Evolutionary conservation across 495 filamentous ascomycete species (phyloP), one percentile per base, ranked within the genome.

Genomic region (Podospora comata): DNA sequence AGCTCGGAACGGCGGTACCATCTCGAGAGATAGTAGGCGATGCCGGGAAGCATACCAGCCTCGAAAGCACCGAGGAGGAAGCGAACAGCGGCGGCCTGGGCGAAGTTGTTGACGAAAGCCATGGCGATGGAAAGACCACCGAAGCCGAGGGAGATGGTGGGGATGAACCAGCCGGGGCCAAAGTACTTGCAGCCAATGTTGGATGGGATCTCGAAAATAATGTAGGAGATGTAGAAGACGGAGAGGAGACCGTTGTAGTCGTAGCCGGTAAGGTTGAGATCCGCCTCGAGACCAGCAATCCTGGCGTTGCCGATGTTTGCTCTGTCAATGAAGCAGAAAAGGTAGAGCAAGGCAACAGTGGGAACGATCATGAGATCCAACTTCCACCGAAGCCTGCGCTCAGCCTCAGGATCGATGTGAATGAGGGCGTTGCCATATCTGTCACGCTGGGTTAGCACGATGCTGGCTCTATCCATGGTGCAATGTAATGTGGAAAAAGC

Each of bases 1-100:
- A 91, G 77, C 76, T 92, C 90, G 70, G 84, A 83, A 57, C 88
- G 82, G 19, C 88, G 82, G 69, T 91, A 92, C 89, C 89, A 92
- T 26, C 89, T 81, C 0, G 86, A 89, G 4, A 92, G 72, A 68
- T 91, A 91, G 76, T 91, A 92, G 1, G 87, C 86, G 19, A 91
- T 90, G 5, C 89, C 89, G n/a, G 89, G 90, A 74, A 92, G 72
- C 81, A 92, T 82, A 48, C 89, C 89, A 19, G 89, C 85, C 75
- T 92, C 89, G 67, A 90, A 89, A 18, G 86, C 75, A 3, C 88
- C 89, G 3, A 93, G 84, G 0, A 85, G 59, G 66, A 85, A 85
- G 13, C 84, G 83, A 13, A 85, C 81, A 1, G 76, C 83, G 64
- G 72, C 83, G 55, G 73, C 79, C 32, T 72, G 73, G 27, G 73